Conservation (phyloP, 2,329 filamentous ascomycete species). For the Fusarium nanum region DNA sequence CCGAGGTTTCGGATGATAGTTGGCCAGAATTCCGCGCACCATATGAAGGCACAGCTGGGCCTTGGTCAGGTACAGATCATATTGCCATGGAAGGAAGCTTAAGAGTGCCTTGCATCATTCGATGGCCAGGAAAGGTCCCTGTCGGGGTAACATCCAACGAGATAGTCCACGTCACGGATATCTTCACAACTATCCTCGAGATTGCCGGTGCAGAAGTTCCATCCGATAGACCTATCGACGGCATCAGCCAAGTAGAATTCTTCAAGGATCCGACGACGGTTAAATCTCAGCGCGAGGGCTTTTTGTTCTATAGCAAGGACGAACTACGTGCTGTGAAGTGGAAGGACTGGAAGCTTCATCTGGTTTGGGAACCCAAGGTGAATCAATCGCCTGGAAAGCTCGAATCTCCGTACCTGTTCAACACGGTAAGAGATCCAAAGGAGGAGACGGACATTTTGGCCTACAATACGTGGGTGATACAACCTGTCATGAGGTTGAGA, state of each 20-base stretch:
- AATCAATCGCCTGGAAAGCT: constrained; percentile 49
- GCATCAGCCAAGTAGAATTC: constrained; percentile 46
- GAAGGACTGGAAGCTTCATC: constrained; percentile 52
- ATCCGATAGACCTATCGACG: constrained; percentile 49
- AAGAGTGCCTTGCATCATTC: constrained; percentile 51
- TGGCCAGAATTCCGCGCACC: too few relatives aligned
- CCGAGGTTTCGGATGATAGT: constrained; percentile 40
- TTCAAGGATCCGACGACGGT: constrained; percentile 38
- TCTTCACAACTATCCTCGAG: constrained; percentile 49
- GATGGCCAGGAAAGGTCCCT: constrained; percentile 50
- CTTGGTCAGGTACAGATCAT: too few relatives aligned
- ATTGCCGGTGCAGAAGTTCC: constrained; percentile 41
- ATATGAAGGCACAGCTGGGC: too few relatives aligned
- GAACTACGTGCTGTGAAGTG: constrained; percentile 52
- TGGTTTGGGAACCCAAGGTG: constrained; percentile 52
- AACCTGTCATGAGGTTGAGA: constrained; percentile 47
- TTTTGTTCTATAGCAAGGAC: constrained; percentile 52
- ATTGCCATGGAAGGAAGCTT: constrained; percentile 53
- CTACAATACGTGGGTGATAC: constrained; percentile 51
- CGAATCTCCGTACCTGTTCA: constrained; percentile 51
- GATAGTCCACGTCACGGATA: constrained; percentile 50
- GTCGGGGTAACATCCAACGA: constrained; percentile 45
- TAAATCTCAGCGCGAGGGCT: constrained; percentile 42
- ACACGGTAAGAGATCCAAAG: constrained; percentile 48
- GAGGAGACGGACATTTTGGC: constrained; percentile 50